Evolutionary conservation across 2,329 filamentous ascomycete species (phyloP), one percentile per base, ranked within the genome.

Genomic region (Sordariomycetes sp.): DNA sequence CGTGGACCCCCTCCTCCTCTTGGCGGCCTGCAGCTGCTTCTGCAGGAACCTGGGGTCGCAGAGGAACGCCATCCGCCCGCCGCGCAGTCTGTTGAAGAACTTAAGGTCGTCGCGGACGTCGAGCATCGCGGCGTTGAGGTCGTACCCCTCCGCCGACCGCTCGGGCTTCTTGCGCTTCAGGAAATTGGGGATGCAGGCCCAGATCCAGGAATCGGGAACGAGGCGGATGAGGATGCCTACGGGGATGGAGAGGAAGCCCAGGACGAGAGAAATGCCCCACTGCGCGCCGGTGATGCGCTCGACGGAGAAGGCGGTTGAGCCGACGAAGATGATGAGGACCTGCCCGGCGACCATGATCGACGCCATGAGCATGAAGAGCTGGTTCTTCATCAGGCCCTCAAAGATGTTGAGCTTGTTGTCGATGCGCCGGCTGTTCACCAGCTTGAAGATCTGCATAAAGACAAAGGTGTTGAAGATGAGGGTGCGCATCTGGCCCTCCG

Each of bases 391-490:
- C 59, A 89, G 79, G 54, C 83, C 83, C 65, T 88, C 85, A 60
- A 89, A 87, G 59, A 90, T 81, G 66, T 90, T 89, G 72, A 88
- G 82, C 56, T 80, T 80, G 68, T 89, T 89, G 67, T 89, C 86
- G 17, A 89, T 78, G 24, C 86, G 82, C 56, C 86, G 82, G 69
- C 86, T 86, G 70, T 89, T 89, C 69, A 87, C 77, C 61, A 86
- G 79, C 67, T 89, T 89, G 76, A 89, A 89, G 62, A 89, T 87
- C 63, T 90, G 87, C 82, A 91, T 89, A 86, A 87, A 91, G 57
- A 90, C 86, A 63, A 90, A 91, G 0, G 84, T 86, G 71, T 91
- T 91, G 78, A 91, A 91, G 22, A 91, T 81, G 25, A 90, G 76
- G 1, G 86, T 87, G 50, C 77, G 71, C 53, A 88, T 72, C 59